These are phyloP conservation scores for Cryptosporidium ubiquitum DNA, from an alignment of 169 alveolate genomes.

Conservation along the genomic window DNA sequence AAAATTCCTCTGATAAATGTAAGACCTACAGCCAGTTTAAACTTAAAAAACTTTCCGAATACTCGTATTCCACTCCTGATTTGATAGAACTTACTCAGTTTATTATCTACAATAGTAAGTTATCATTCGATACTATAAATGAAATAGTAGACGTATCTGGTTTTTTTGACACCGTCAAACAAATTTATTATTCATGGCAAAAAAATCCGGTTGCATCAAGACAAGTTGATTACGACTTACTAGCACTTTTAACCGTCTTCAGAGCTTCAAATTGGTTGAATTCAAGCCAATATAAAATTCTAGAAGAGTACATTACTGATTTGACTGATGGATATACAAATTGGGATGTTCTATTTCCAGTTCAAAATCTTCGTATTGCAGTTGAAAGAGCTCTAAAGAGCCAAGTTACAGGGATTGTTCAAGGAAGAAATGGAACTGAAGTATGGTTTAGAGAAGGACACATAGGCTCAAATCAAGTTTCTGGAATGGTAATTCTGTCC, in stretches of 20 bases:
- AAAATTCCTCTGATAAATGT: neutral
- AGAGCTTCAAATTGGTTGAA: constrained; percentile 58
- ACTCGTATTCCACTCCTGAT: constrained; percentile 38
- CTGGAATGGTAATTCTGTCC: constrained; percentile 61
- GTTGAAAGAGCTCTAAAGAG: constrained; percentile 63
- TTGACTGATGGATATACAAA: constrained; percentile 72
- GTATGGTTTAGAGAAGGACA: constrained; percentile 69
- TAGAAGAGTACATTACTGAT: constrained; percentile 55
- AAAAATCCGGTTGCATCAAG: constrained; percentile 63
- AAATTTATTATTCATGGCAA: constrained; percentile 33
- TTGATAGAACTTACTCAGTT: constrained; percentile 39
- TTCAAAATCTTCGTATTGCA: constrained; percentile 50
- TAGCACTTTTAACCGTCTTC: constrained; percentile 40
- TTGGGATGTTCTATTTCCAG: constrained; percentile 50
- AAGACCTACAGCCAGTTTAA: neutral
- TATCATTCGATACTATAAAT: constrained; percentile 15
- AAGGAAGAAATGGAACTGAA: constrained; percentile 47
- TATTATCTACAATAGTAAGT: constrained; percentile 19
- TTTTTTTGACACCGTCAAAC: constrained; percentile 40
- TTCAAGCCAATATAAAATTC: constrained; percentile 2
- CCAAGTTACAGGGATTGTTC: constrained; percentile 71
- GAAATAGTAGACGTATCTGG: constrained; percentile 27
- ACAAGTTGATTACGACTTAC: constrained; percentile 52
- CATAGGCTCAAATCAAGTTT: constrained; percentile 64
- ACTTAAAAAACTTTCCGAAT: constrained; percentile 6